Percentiles rank a stretch among this genome's conserved stretches.
Conservation (phyloP, 2,329 filamentous ascomycete species). For the Domatiomyces globalis region DNA sequence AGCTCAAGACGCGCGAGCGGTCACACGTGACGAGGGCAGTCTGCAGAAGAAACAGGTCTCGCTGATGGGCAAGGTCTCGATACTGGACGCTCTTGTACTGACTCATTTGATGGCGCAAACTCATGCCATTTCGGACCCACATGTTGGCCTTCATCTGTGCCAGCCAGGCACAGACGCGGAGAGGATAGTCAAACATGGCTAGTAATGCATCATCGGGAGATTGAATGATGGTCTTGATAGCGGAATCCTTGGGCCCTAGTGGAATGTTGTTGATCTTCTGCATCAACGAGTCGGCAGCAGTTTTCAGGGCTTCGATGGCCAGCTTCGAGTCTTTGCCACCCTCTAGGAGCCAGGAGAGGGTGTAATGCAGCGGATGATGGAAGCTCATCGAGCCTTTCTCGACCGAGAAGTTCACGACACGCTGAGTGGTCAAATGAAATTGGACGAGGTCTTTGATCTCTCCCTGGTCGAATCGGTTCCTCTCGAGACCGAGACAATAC, state of each 20-base stretch:
- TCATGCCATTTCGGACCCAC: conserved; percentile 97
- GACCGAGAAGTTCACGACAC: conserved; percentile 74
- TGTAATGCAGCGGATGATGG: conserved; percentile 92
- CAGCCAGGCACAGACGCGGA: conserved; percentile 89
- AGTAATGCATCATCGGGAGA: conserved; percentile 65
- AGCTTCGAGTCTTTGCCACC: conserved; percentile 46
- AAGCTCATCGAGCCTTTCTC: conserved; percentile 89
- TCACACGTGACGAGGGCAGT: conserved; percentile 78
- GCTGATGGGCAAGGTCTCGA: conserved; percentile 82
- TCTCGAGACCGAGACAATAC: conserved; percentile 79
- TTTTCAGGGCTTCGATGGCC: conserved; percentile 45
- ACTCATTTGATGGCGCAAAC: conserved; percentile 82
- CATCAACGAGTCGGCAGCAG: conserved; percentile 51
- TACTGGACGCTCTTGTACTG: conserved; percentile 83
- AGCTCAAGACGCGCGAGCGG: conserved; percentile 68
- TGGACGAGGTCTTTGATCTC: conserved; percentile 77
- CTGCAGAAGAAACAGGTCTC: conserved; percentile 88
- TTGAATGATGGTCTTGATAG: conserved; percentile 8
- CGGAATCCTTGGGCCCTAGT: conserved; percentile 6
- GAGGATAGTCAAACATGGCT: conserved; percentile 79
- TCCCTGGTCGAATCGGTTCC: conserved; percentile 65
- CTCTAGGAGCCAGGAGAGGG: conserved; percentile 88
- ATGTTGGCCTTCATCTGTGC: conserved; percentile 96
- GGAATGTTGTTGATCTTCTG: conserved; percentile 11
- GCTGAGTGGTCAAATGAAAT: conserved; percentile 51